Evolutionary conservation across 805 yeast species (phyloP).

Genomic region (Kodamaea nitidulidarum): DNA sequence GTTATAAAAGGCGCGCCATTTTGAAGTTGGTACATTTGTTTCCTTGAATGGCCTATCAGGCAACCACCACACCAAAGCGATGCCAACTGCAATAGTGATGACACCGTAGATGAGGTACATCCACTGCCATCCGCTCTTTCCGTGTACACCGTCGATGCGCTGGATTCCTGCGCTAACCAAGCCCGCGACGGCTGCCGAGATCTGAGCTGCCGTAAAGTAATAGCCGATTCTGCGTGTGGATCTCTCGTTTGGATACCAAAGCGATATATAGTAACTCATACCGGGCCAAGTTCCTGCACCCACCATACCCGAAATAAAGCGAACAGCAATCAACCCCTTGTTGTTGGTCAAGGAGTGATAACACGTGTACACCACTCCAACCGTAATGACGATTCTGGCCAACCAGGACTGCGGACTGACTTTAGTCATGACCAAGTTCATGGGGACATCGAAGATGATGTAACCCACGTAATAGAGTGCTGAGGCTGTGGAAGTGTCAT

Average conservation of each 20-base stretch:
- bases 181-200: conserved; percentile 88
- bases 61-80: conserved; percentile 72
- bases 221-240: conserved; percentile 79
- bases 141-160: conserved; percentile 66
- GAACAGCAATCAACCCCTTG: conserved; percentile 62
- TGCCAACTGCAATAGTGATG: conserved; percentile 60
- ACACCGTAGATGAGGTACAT: conserved; percentile 74
- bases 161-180: conserved; percentile 86
- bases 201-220: conserved; percentile 87
- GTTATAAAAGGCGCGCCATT: conserved; percentile 19
- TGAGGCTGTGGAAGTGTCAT: conserved; percentile 67
- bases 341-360: conserved; percentile 56
- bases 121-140: conserved; percentile 85
- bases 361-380: conserved; percentile 75
- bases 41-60: conserved; percentile 64
- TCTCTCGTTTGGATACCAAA: conserved; percentile 82
- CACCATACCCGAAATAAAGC: conserved; percentile 70
- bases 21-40: conserved; percentile 7
- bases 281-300: conserved; percentile 94
- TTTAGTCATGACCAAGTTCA: conserved; percentile 80
- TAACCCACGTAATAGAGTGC: conserved; percentile 81
- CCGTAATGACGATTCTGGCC: conserved; percentile 68
- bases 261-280: conserved; percentile 72
- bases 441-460: conserved; percentile 81
- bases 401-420: conserved; percentile 85